Conservation (phyloP, 2,329 filamentous ascomycete species). For the Neoarthrinium moseri region DNA sequence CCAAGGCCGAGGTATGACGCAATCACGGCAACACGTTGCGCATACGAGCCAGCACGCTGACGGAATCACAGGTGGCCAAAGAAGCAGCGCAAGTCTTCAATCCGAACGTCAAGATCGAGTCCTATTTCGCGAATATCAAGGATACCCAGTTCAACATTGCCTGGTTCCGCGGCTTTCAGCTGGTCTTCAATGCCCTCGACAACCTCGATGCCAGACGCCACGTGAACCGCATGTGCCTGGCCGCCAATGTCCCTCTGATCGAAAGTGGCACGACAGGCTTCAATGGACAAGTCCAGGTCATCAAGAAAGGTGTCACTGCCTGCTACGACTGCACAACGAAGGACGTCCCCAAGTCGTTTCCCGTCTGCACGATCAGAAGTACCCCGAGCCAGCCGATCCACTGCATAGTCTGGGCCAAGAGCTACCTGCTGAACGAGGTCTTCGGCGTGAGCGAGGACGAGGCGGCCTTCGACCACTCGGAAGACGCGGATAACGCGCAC, state of each 20-base stretch:
- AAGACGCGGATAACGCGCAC: slow-evolving; percentile 77
- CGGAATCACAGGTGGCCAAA: slow-evolving; percentile 70
- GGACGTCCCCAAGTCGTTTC: slow-evolving; percentile 86
- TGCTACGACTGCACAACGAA: slow-evolving; percentile 96
- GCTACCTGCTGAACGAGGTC: slow-evolving; percentile 91
- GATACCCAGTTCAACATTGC: slow-evolving; percentile 80
- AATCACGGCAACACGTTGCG: slow-evolving; percentile 12
- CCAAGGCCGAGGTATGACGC: slow-evolving; percentile 78
- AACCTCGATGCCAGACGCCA: slow-evolving; percentile 92
- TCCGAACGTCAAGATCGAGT: slow-evolving; percentile 79
- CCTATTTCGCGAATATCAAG: slow-evolving; percentile 94
- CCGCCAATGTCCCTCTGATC: slow-evolving; percentile 84
- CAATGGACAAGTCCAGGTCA: slow-evolving; percentile 96
- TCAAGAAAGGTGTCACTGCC: slow-evolving; percentile 86
- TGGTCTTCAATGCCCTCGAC: slow-evolving; percentile 97
- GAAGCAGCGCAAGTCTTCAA: slow-evolving; percentile 91
- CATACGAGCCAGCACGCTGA: slow-evolving; percentile 16
- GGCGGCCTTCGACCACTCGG: slow-evolving; percentile 73
- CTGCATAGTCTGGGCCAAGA: slow-evolving; percentile 98
- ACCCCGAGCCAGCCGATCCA: slow-evolving; percentile 96
- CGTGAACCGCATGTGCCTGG: slow-evolving; percentile 96
- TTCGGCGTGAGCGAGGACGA: slow-evolving; percentile 92
- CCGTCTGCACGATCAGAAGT: slow-evolving; percentile 95
- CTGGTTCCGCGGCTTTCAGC: slow-evolving; percentile 80
- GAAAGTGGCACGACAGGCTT: slow-evolving; percentile 98